Evolutionary conservation across 306 rosid genomes (phyloP).

Genomic region (Quercus mongolica): DNA sequence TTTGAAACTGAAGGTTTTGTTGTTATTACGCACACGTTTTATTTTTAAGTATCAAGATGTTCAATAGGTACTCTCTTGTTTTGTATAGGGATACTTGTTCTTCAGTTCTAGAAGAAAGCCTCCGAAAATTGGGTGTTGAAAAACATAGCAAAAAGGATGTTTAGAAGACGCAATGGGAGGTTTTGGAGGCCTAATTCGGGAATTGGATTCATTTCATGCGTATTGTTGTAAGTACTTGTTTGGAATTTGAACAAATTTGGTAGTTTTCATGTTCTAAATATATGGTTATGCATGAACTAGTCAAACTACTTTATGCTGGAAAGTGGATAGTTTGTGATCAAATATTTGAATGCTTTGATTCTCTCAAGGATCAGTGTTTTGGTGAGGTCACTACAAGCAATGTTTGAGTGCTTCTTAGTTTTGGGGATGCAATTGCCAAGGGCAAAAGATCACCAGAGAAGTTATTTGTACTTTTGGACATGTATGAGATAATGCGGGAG

Average conservation of each 20-base stretch:
- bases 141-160: slow-evolving; percentile 95
- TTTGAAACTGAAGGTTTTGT: too few species aligned
- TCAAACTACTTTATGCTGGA: too few species aligned
- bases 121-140: slow-evolving; percentile 86
- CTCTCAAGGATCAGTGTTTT: too few species aligned
- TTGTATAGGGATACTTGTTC: slow-evolving; percentile 76
- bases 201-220: slow-evolving; percentile 99
- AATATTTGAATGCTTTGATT: too few species aligned
- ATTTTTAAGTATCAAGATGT: background rate
- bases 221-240: slow-evolving; percentile 67
- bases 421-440: too few species aligned
- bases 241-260: slow-evolving; percentile 4
- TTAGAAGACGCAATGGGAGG: slow-evolving; percentile 96
- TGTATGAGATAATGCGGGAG: too few species aligned
- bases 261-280: background rate
- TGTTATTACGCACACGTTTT: too few species aligned
- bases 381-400: too few species aligned
- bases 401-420: too few species aligned
- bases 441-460: too few species aligned
- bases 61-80: slow-evolving; percentile 9
- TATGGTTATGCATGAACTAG: slow-evolving; percentile 1
- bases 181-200: slow-evolving; percentile 97
- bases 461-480: too few species aligned
- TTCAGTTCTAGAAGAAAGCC: slow-evolving; percentile 85
- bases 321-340: too few species aligned